Evolutionary conservation across 805 yeast genomes (phyloP), one percentile per base, ranked within the genome.

Genomic region (Komagataella kurtzmanii): DNA sequence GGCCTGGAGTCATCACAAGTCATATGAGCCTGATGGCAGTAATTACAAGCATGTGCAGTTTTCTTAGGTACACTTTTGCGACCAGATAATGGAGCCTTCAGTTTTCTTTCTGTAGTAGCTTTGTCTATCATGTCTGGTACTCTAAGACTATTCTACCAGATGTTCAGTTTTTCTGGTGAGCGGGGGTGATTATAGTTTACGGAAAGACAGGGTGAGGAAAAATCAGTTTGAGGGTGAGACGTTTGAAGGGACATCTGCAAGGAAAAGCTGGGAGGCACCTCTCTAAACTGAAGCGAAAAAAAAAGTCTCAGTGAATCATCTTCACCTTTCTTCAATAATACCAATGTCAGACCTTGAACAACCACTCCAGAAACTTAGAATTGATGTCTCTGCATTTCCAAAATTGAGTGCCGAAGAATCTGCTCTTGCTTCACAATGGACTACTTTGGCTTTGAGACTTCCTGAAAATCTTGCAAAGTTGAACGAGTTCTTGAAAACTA

Each of bases 21-120:
- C 73, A 90, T 79, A 64, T 91, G 99, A 2, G 95, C 86, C 59
- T 81, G 79, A 54, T 90, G 89, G 62, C 99, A 91, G 66, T 90
- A 93, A 45, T 79, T 78, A 59, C 99, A 91, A 4, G 99, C 98
- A 52, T 95, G 73, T 6, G 82, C 73, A 0, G 93, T 90, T 62
- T 90, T 90, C 59, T 76, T 76, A 46, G 81, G 73, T 24, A 54
- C 53, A 30, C 45, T 50, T 53, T 53, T 49, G 17, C 17, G 23
- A 50, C 30, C 17, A 19, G 21, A 10, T 45, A n/a, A 45, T 17
- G 46, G n/a, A 7, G 21, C 10, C 21, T 45, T 45, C n/a, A 18
- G 12, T n/a, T 17, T 45, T 45, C 12, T 12, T n/a, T 17, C 21
- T 45, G 18, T 14, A 45, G 17, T 17, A 17, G 19, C n/a, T 17